Conservation (phyloP, 2,329 filamentous ascomycete genomes). For the Xylaria sp. region DNA sequence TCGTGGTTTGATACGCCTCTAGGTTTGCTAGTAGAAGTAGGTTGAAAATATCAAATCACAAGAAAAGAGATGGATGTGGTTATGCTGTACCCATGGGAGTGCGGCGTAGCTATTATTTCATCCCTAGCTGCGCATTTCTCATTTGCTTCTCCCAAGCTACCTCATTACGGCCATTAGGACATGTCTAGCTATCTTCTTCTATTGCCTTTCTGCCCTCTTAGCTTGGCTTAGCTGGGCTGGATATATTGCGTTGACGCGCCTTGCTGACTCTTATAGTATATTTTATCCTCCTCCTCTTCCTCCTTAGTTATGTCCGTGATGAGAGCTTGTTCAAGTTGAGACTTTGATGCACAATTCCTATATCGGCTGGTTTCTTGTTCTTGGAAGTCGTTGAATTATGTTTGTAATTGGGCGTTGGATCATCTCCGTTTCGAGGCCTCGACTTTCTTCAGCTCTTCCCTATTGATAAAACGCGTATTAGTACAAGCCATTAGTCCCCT, state of each 20-base stretch:
- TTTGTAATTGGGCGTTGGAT: constrained; percentile 31
- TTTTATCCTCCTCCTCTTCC: background rate
- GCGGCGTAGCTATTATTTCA: background rate
- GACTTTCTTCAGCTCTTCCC: constrained; percentile 95
- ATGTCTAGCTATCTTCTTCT: constrained; percentile 6
- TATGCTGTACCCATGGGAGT: background rate
- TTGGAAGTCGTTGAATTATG: background rate
- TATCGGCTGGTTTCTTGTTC: background rate
- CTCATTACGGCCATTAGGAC: background rate
- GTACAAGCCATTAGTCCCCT: background rate
- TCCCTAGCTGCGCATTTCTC: background rate
- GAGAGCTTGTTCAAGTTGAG: background rate
- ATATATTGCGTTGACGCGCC: background rate
- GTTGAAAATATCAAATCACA: background rate
- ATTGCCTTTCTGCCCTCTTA: background rate
- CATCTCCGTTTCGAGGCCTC: constrained; percentile 77
- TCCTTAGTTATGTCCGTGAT: background rate
- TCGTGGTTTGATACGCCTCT: too few species aligned
- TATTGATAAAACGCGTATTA: constrained; percentile 50
- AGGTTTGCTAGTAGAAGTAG: background rate
- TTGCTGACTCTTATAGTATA: background rate
- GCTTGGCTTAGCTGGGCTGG: background rate
- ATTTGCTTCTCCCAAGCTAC: background rate
- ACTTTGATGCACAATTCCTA: background rate
- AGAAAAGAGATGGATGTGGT: background rate